Conservation (phyloP, 2,329 filamentous ascomycete species). For the Fusarium hostae region DNA sequence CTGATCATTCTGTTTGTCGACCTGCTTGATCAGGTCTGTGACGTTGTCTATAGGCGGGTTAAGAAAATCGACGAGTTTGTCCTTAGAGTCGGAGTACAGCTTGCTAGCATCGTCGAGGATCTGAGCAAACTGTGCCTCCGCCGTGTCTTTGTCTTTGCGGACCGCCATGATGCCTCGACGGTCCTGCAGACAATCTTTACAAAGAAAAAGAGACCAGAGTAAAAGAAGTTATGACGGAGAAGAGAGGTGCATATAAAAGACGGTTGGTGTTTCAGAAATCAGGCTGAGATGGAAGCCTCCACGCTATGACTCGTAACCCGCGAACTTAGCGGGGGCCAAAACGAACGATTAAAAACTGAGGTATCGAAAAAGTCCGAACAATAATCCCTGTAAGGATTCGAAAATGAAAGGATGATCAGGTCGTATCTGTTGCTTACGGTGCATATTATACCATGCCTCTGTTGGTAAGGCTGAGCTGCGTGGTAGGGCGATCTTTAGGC, state of each 20-base stretch:
- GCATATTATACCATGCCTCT: constrained; percentile 37
- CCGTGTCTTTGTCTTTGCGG: constrained; percentile 32
- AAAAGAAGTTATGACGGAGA: not conserved
- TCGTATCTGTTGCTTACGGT: constrained; percentile 31
- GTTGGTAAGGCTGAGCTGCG: constrained; percentile 34
- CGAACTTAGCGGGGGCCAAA: not conserved
- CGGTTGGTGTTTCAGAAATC: constrained; percentile 18
- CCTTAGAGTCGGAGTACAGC: constrained; percentile 46
- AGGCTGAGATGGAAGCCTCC: constrained; percentile 12
- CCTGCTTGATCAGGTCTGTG: constrained; percentile 46
- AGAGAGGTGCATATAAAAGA: not conserved
- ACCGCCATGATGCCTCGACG: constrained; percentile 31
- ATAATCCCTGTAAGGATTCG: not conserved
- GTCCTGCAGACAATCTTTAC: not conserved
- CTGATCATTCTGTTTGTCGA: constrained; percentile 51
- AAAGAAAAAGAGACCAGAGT: not conserved
- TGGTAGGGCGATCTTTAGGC: constrained; percentile 18
- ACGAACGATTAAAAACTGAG: constrained; percentile 10
- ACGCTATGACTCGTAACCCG: constrained; percentile 2
- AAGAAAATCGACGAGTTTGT: constrained; percentile 48
- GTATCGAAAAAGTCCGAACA: not conserved
- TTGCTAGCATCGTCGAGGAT: constrained; percentile 51
- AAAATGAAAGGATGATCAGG: not conserved
- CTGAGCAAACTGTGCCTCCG: constrained; percentile 42
- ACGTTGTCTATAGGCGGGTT: constrained; percentile 49